Conservation (phyloP, 2,329 filamentous ascomycete genomes). For the Fusarium subtropicale region DNA sequence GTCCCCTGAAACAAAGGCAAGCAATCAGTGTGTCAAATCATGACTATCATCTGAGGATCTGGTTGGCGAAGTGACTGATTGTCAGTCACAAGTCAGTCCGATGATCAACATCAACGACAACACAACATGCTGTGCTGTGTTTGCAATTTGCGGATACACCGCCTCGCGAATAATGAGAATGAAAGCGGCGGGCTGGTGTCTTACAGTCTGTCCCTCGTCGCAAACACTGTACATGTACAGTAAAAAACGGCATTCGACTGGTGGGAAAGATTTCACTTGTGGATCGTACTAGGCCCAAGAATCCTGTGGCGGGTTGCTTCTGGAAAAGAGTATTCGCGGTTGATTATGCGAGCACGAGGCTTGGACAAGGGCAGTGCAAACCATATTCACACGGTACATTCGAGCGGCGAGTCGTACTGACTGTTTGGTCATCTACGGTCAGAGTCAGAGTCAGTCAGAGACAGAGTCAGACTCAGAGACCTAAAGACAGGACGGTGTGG, state of each 20-base stretch:
- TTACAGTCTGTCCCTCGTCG: not conserved
- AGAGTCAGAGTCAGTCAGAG: not conserved
- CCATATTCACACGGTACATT: constrained; percentile 14
- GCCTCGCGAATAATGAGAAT: constrained; percentile 27
- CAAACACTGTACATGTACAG: constrained; percentile 7
- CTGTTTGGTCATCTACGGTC: not conserved
- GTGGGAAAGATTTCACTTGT: constrained; percentile 27
- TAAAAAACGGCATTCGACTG: constrained; percentile 24
- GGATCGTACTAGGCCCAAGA: constrained; percentile 23
- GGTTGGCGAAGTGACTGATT: constrained; percentile 41
- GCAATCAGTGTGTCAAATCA: constrained; percentile 30
- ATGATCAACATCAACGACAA: constrained; percentile 35
- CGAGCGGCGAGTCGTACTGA: constrained; percentile 17
- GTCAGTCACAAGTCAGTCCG: constrained; percentile 36
- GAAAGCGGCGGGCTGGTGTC: constrained; percentile 30
- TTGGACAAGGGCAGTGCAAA: constrained; percentile 23
- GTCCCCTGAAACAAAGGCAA: constrained; percentile 36
- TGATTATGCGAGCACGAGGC: constrained; percentile 20
- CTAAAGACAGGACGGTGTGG: constrained; percentile 34
- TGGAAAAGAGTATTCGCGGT: constrained; percentile 26
- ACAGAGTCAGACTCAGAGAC: not conserved
- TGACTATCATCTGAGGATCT: constrained; percentile 34
- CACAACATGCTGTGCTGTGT: not conserved
- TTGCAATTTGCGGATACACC: constrained; percentile 31
- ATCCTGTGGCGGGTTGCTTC: constrained; percentile 40